Evolutionary conservation across 164 flowering plant genomes (phyloP), one percentile per base, ranked within the genome.

Genomic region (Vitis labrusca): DNA sequence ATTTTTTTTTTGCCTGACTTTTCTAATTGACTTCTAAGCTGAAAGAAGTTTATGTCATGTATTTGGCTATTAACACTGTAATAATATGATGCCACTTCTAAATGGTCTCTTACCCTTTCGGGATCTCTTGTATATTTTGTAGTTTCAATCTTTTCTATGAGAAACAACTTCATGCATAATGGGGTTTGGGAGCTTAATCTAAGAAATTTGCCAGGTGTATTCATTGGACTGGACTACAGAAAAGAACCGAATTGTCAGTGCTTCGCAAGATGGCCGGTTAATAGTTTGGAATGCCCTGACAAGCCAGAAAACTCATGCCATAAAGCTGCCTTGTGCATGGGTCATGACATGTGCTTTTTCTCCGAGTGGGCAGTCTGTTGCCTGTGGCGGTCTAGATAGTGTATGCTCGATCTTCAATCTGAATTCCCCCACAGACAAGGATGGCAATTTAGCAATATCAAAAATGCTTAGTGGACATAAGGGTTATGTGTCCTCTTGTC

Each of bases 271-370:
- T 83, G 99, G 99, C 61, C 78, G 97, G 62, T 81, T 94, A 70
- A 92, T 94, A 30, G 97, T 94, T 63, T 94, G 99, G 99, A 94
- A 94, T 85, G 92, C 98, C 64, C 84, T 88, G 69, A 94, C 99
- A 10, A 94, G 99, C 85, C 99, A 94, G 83, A 94, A 94, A 80
- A 94, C 92, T 51, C 99, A 94, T 83, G 94, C 97, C 64, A 91
- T 90, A 71, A 95, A 93, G 85, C 85, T 91, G 16, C 98, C 98
- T 65, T 92, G 97, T 81, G 93, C 98, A 27, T 95, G 98, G 98
- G 98, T 95, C 50, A 95, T 93, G 99, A 84, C 98, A 5, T 93
- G 99, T 73, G 97, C 98, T 52, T 95, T 95, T 82, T 89, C 99
- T 32, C 96, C 94, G 5, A 88, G 70, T 75, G 98, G 99, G n/a